A percentile compares a stretch with the other conserved stretches of the same genome.
These are phyloP conservation scores for Pezicula carpinea DNA, from an alignment of 2,329 filamentous ascomycete genomes.

Conservation along the genomic window DNA sequence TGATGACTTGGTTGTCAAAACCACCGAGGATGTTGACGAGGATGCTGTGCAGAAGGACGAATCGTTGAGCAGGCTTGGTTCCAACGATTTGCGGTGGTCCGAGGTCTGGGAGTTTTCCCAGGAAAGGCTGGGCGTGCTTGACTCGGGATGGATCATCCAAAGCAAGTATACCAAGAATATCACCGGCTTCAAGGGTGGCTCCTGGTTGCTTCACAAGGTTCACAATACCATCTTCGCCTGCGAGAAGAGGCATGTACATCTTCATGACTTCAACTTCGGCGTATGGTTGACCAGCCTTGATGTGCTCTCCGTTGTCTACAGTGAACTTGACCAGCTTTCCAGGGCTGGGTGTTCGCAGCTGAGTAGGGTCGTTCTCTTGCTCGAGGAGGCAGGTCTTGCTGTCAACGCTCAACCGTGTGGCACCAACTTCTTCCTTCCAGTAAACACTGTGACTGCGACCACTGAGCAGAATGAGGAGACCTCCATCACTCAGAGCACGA, in stretches of 20 bases:
- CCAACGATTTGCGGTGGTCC: conserved; percentile 84
- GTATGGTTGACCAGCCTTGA: conserved; percentile 87
- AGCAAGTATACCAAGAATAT: conserved; percentile 95
- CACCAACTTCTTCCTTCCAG: conserved; percentile 98
- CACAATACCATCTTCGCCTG: conserved; percentile 91
- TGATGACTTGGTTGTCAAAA: conserved; percentile 96
- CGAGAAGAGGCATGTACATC: conserved; percentile 99
- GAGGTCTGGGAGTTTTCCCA: conserved; percentile 82
- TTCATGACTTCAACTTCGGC: conserved; percentile 99
- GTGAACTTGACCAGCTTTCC: conserved; percentile 98
- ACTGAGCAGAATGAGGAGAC: conserved; percentile 82
- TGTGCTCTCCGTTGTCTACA: conserved; percentile 90
- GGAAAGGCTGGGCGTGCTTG: conserved; percentile 92
- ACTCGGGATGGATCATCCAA: conserved; percentile 94
- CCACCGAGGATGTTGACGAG: conserved; percentile 85
- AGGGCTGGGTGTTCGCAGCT: conserved; percentile 88
- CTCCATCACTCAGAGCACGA: conserved; percentile 87
- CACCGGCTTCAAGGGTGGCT: conserved; percentile 93
- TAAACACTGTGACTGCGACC: conserved; percentile 97
- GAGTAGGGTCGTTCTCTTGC: conserved; percentile 98
- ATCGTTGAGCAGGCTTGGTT: conserved; percentile 86
- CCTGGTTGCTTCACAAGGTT: conserved; percentile 99
- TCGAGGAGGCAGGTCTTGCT: conserved; percentile 97
- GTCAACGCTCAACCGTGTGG: conserved; percentile 91
- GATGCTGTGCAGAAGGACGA: conserved; percentile 70